Conservation (phyloP, 2,329 filamentous ascomycete genomes). For the Pseudogymnoascus sp. region DNA sequence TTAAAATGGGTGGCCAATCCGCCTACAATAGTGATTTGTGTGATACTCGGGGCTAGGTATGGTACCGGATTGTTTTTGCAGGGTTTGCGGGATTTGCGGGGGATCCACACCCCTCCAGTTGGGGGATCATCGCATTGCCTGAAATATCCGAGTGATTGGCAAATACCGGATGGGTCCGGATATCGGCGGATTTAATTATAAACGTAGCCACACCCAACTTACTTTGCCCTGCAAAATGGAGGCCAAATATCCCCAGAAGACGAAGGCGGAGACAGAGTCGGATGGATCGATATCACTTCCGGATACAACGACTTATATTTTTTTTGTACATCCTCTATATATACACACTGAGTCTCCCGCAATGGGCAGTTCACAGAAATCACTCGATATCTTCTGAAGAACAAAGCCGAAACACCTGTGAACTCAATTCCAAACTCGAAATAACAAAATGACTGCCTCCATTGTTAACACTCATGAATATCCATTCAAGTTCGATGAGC, state of each 20-base stretch:
- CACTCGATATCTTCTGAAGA: not conserved
- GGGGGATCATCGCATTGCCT: not conserved
- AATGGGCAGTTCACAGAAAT: not conserved
- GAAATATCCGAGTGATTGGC: not conserved
- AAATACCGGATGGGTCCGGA: not conserved
- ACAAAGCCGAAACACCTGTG: not conserved
- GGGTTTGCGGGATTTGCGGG: not conserved
- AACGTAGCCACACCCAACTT: not conserved
- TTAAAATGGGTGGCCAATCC: not conserved
- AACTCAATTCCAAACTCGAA: not conserved
- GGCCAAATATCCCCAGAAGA: not conserved
- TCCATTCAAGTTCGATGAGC: slow-evolving; percentile 30
- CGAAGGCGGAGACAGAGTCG: not conserved
- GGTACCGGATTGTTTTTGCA: not conserved
- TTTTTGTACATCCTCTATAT: not conserved
- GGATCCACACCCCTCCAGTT: not conserved
- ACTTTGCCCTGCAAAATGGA: not conserved
- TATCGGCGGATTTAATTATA: not conserved
- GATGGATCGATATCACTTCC: slow-evolving; percentile 2
- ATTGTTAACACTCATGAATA: slow-evolving; percentile 31
- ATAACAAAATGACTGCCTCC: slow-evolving; percentile 24
- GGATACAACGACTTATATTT: slow-evolving; percentile 13
- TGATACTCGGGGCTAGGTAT: not conserved
- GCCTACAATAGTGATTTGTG: too few relatives aligned
- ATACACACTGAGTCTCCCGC: not conserved